Base-by-base conservation (phyloP, 805 yeast genomes). In the Teunomyces pallodes region DNA sequence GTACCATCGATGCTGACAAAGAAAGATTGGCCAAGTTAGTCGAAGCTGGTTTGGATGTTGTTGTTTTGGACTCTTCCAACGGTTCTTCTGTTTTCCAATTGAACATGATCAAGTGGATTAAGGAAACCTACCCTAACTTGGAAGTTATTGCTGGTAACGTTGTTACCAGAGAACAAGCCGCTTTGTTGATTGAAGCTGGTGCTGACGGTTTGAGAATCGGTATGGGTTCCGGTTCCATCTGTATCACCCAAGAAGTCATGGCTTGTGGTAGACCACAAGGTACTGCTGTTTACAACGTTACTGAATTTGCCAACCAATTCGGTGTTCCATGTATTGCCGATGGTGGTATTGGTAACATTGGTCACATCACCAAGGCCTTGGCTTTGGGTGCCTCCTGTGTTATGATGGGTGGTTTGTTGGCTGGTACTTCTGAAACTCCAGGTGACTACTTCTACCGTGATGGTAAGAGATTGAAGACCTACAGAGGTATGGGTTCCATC, bases 241-340 rank as follows among this genome's bases (percentile, higher is more conserved):
- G 99, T 82, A 94, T 94, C 69, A 94, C 99, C 46, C 99, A 94
- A 78, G 99, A 94, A 77, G 99, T 94, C 52, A 94, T 94, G 99
- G 99, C 99, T 46, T 96, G 97, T 76, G 99, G 99, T 76, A 90
- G 99, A 81, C 99, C 99, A 53, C 99, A 94, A 79, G 99, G 98
- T 76, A 90, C 98, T 57, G 99, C 99, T 52, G 98, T 94, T 47
- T 91, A 82, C 80, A 86, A 83, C 58, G 99, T 94, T 47, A 80
- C 94, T 55, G 91, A 92, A 77, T 91, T 94, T 67, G 95, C 98
- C 57, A 86, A 84, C 74, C 81, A 84, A 70, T 94, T 92, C 67
- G 99, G 99, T 69, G 96, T 94, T 57, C 98, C 99, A 68, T 88
- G 96, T 75, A 90, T 94, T 61, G 99, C 99, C 58, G 99, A 94